Evolutionary conservation across 1,284 basidiomycete genomes (phyloP).

Genomic region (Moesziomyces globuligerus): DNA sequence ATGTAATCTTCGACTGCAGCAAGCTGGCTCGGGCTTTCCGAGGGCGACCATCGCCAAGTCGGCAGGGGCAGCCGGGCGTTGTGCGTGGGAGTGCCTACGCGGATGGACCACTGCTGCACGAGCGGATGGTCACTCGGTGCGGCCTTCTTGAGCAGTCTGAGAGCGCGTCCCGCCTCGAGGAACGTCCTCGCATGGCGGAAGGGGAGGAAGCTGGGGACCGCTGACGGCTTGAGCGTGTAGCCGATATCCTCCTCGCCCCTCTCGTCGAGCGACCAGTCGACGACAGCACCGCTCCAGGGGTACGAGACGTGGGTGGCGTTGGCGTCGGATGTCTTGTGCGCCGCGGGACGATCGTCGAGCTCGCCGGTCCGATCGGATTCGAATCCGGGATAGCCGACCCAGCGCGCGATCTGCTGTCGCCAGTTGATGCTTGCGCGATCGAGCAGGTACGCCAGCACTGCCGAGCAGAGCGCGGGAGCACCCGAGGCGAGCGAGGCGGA

Average conservation of each 20-base stretch:
- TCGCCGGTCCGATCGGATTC: conserved; percentile 36
- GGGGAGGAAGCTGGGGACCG: conserved; percentile 44
- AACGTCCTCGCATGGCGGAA: conserved; percentile 43
- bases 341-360: conserved; percentile 19
- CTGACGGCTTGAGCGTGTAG: conserved; percentile 47
- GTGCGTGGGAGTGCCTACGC: not conserved
- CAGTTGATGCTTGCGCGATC: conserved; percentile 43
- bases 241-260: conserved; percentile 53
- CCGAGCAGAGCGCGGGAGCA: conserved; percentile 25
- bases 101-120: conserved; percentile 31
- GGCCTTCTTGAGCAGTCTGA: conserved; percentile 51
- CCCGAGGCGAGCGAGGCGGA: conserved; percentile 36
- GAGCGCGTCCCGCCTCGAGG: conserved; percentile 50
- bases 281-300: conserved; percentile 49
- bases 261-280: conserved; percentile 53
- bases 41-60: conserved; percentile 34
- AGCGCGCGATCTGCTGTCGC: conserved; percentile 38
- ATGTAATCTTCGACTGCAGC: conserved; percentile 22
- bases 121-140: conserved; percentile 53
- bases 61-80: conserved; percentile 19
- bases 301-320: conserved; percentile 5
- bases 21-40: conserved; percentile 11
- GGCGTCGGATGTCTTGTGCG: conserved; percentile 6
- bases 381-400: conserved; percentile 55
- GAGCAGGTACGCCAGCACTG: conserved; percentile 42